Base-by-base conservation (phyloP, 495 filamentous ascomycete species). In the Monascus purpureus region DNA sequence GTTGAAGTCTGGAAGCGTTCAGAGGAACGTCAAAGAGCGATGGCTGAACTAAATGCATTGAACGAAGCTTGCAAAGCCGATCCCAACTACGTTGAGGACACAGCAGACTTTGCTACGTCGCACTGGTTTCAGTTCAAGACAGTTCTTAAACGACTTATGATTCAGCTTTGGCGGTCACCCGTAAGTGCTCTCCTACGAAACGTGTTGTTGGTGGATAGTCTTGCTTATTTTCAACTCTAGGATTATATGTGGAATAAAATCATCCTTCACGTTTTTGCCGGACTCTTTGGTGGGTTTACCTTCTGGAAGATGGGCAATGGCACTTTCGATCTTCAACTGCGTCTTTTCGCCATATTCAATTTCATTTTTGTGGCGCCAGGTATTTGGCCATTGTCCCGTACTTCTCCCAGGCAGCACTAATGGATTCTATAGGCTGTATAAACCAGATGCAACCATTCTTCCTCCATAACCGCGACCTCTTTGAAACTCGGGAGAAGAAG, bases 401-500 rank as follows among this genome's bases (percentile, higher is more conserved):
- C n/a, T n/a, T n/a, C n/a, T n/a, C n/a, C n/a, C n/a, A n/a, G n/a
- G n/a, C n/a, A n/a, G n/a, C n/a, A n/a, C n/a, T n/a, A n/a, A n/a
- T n/a, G n/a, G n/a, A n/a, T n/a, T n/a, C n/a, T n/a, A n/a, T n/a
- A 36, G 84, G 83, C 19, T 74, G 90, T 25, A 84, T 87, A 46
- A 90, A 90, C 42, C 81, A 87, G 47, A 79, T 88, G 61, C 88
- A 92, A 46, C 65, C 75, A 33, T 77, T 93, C 54, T 93, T 93
- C 63, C 63, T 86, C 52, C 64, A 92, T 6, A 65, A 83, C 32
- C 80, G 73, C 2, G 70, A 93, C 33, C 59, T 74, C 68, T 87
- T 61, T 61, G 75, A 54, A 65, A 81, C 52, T 50, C 80, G 39
- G 56, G 76, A 38, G 67, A 84, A 55, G 75, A 90, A 59, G n/a